Base-by-base conservation (phyloP, 768 basidiomycete genomes). In the Hortiboletus flavorubellus region DNA sequence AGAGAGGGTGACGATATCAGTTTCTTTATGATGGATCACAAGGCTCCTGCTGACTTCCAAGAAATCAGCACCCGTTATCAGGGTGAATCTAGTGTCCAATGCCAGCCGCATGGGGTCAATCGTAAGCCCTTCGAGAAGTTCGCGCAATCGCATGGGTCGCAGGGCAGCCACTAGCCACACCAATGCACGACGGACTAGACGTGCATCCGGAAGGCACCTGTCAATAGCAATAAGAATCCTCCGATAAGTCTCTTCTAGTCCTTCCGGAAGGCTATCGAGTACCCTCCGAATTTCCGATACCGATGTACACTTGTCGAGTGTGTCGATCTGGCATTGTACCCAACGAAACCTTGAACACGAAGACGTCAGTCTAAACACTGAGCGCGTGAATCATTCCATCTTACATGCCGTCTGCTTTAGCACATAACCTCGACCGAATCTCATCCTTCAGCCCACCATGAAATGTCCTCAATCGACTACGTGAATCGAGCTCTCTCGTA, bases 231-330 rank as follows among this genome's bases (percentile, higher is more conserved):
- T 29, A 4, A 67, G 53, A 21, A 65, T 67, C 10, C 66, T 57
- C 15, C 61, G 46, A 16, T 65, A 62, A 0, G 66, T 67, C 35
- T 65, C 66, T 21, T 68, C 56, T 2, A 66, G 23, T 31, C 64
- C 61, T 9, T 42, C 44, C 1, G 61, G 61, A 14, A 62, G 63
- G 18, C 48, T 49, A 11, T 54, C 10, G 4, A 61, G 55, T 4
- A 40, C 51, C 5, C 2, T 30, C 2, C 49, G 35, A 48, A 64
- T 54, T 14, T 49, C 47, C 0, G n/a, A 26, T 30, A 26, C 23
- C 0, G 50, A 46, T 1, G 31, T 12, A 37, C 55, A 57, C 3
- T 37, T 34, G 14, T 48, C 50, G 2, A 61, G 54, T 1, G 43
- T 49, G 43, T 60, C 59, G 5, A 61, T 61, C 50, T 60, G 59